A percentile compares a stretch with the other conserved stretches of the same genome.
Evolutionary conservation across 129 eudicot genomes (phyloP).

Genomic region (Helianthus annuus): DNA sequence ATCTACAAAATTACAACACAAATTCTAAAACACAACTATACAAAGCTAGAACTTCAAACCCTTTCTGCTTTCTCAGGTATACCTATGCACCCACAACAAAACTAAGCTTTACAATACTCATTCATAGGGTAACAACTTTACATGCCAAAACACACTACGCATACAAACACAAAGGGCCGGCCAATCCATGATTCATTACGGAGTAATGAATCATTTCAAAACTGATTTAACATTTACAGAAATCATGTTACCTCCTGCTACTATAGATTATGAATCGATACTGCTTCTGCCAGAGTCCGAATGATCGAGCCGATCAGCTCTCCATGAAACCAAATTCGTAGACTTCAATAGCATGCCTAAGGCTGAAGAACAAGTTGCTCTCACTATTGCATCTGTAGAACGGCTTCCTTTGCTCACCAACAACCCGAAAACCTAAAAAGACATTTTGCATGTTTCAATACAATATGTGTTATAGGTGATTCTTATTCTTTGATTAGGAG

Average conservation of each 20-base stretch:
- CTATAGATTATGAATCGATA: slow-evolving; percentile 47
- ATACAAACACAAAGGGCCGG: not conserved
- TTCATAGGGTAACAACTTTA: slow-evolving; percentile 12
- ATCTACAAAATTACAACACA: slow-evolving; percentile 25
- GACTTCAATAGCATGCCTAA: slow-evolving; percentile 79
- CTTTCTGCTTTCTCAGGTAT: slow-evolving; percentile 21
- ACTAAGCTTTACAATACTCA: slow-evolving; percentile 22
- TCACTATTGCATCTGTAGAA: slow-evolving; percentile 77
- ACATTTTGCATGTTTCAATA: not conserved
- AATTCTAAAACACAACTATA: slow-evolving; percentile 17
- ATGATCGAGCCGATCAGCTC: slow-evolving; percentile 64
- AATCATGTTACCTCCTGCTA: slow-evolving; percentile 20
- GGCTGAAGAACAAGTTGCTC: slow-evolving; percentile 87
- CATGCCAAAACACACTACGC: slow-evolving; percentile 13
- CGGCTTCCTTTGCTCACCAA: slow-evolving; percentile 79
- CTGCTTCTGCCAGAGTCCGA: slow-evolving; percentile 50
- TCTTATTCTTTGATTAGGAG: not conserved
- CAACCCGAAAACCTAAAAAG: slow-evolving; percentile 65
- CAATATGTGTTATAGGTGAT: not conserved
- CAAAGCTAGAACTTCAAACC: slow-evolving; percentile 15
- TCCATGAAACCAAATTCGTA: slow-evolving; percentile 66
- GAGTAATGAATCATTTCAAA: slow-evolving; percentile 8
- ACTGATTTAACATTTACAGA: slow-evolving; percentile 5
- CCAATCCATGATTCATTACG: slow-evolving; percentile 3
- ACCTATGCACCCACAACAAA: slow-evolving; percentile 20